Conservation (phyloP, 1,284 basidiomycete genomes). For the Leccinum ponderosum region DNA sequence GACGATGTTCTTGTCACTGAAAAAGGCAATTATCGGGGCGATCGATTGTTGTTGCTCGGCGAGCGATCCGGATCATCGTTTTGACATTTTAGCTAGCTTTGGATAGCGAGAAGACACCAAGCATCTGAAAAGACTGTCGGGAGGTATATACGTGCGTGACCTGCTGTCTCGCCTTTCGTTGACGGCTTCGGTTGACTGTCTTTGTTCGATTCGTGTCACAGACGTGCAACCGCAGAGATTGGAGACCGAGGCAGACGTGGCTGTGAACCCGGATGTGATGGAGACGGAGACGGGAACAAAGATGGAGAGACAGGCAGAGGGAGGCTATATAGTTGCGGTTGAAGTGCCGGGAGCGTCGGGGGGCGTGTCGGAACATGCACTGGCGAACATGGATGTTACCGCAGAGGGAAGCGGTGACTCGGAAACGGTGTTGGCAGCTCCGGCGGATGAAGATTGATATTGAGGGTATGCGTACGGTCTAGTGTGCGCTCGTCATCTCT, state of each 20-base stretch:
- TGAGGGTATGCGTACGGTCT: too few relatives aligned
- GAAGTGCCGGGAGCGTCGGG: background rate
- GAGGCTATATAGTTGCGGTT: background rate
- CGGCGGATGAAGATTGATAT: background rate
- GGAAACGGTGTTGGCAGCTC: background rate
- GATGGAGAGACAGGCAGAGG: background rate
- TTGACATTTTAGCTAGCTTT: constrained; percentile 3
- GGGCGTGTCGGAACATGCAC: background rate
- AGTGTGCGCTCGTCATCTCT: too few relatives aligned
- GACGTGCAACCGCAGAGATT: constrained; percentile 51
- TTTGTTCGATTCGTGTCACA: constrained; percentile 14
- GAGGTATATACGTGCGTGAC: constrained; percentile 48
- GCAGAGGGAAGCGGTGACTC: background rate
- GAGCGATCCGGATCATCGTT: constrained; percentile 30
- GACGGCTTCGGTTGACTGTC: background rate
- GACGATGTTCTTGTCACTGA: too few relatives aligned
- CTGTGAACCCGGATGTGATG: constrained; percentile 6
- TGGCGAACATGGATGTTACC: background rate
- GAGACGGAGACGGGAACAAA: constrained; percentile 6
- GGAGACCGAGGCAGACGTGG: constrained; percentile 40
- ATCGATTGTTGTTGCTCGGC: constrained; percentile 52
- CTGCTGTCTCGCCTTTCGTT: background rate
- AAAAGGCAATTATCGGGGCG: constrained; percentile 51
- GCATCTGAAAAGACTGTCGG: constrained; percentile 46
- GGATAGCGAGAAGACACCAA: constrained; percentile 37